Evolutionary conservation across 2,329 filamentous ascomycete species (phyloP), one percentile per base, ranked within the genome.

Genomic region (Eutypella sp.): DNA sequence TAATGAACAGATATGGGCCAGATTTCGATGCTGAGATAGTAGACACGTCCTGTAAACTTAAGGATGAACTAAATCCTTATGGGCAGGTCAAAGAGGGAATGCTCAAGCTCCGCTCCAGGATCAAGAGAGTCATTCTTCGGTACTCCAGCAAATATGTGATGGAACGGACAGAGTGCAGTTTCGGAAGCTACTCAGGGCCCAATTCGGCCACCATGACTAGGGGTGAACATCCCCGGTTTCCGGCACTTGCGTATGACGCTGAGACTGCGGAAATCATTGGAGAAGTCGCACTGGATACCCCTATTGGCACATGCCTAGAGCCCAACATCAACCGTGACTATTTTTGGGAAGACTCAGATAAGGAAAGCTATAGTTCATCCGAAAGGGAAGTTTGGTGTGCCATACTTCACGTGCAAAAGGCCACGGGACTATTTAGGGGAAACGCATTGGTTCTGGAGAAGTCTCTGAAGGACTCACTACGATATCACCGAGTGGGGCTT

Each of bases 221-320:
- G 22, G 39, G 43, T 16, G 46, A 48, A 19, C 42, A 48, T n/a
- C 46, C 46, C 5, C 46, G 46, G 13, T 48, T 45, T 11, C 19
- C 46, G n/a, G 46, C 46, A 20, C 39, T 25, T 15, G 25, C 42
- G n/a, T 34, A 22, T 33, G 40, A 42, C 11, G 19, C 22, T 5
- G 39, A 23, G 15, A 45, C 46, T 13, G n/a, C 13, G 3, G 29
- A 29, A 6, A 39, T 46, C 8, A 29, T 46, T 13, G 46, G 46
- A 10, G 46, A 48, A 40, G 46, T 39, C 34, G 46, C 46, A 18
- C 15, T 48, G 13, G 46, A 48, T 11, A 24, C 42, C 5, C 33
- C 31, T 18, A 42, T 46, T 15, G 9, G 10, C 11, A 13, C 46
- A 16, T 9, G n/a, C 4, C 29, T 33, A 33, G 11, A 33, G 13